Conservation (phyloP, 1,284 basidiomycete genomes). For the Rhodotorula sp. region DNA sequence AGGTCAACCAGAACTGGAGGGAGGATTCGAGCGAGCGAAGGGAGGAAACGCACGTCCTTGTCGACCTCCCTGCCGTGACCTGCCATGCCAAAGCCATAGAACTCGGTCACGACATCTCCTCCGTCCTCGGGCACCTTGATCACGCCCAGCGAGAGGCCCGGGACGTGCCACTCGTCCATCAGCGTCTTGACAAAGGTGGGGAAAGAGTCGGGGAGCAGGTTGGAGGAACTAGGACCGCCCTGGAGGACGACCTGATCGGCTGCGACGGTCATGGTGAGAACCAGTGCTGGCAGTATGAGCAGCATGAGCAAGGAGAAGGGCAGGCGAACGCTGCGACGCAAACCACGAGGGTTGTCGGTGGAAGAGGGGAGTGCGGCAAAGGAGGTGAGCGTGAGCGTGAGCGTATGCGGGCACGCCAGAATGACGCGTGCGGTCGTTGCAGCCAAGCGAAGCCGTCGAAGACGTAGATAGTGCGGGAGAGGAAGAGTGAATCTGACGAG, state of each 20-base stretch:
- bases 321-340: neutral
- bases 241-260: neutral
- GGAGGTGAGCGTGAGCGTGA: no score
- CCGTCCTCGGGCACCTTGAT: neutral
- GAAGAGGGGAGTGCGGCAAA: no score
- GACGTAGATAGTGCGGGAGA: no score
- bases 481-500: no score
- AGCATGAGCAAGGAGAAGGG: neutral
- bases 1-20: neutral
- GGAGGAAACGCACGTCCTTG: slow-evolving; percentile 1
- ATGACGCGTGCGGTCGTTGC: no score
- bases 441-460: no score
- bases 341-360: neutral
- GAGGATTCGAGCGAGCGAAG: no score
- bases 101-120: neutral
- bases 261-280: neutral
- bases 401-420: no score
- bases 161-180: neutral
- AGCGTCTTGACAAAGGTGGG: neutral
- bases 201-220: neutral
- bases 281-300: neutral
- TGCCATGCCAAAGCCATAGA: neutral
- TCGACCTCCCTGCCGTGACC: neutral
- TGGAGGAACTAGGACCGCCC: neutral
- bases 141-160: neutral